phyloP scores from a whole-genome alignment of 2,329 filamentous ascomycete species.

The Hypoxylon sp. region DNA sequence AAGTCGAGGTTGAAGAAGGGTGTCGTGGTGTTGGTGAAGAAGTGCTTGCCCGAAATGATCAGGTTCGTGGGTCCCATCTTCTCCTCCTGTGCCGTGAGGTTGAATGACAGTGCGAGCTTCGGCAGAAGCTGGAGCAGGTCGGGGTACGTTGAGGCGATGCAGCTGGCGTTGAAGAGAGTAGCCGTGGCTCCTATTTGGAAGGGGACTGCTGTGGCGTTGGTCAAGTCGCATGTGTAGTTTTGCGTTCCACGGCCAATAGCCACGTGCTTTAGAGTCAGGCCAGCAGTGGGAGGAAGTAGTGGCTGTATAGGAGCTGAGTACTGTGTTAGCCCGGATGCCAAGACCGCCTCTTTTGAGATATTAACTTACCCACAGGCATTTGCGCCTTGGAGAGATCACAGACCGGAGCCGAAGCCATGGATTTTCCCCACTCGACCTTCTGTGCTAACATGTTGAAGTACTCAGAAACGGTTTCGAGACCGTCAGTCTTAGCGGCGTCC shows the following conservation, averaged over 20 bases:
- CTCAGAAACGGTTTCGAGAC: slow-evolving; percentile 65
- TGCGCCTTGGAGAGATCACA: slow-evolving; percentile 70
- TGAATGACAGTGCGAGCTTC: slow-evolving; percentile 76
- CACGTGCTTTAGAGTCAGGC: slow-evolving; percentile 79
- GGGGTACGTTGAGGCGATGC: slow-evolving; percentile 79
- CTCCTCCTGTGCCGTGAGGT: slow-evolving; percentile 61
- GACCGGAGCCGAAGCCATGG: slow-evolving; percentile 59
- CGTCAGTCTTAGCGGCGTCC: slow-evolving; percentile 58
- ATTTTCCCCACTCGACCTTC: slow-evolving; percentile 67
- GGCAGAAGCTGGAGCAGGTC: slow-evolving; percentile 76
- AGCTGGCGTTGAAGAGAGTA: slow-evolving; percentile 89
- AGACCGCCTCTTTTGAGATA: background rate
- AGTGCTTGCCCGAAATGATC: slow-evolving; percentile 82
- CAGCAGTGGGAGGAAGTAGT: slow-evolving; percentile 73
- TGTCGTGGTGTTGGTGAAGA: slow-evolving; percentile 78
- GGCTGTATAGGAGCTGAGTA: slow-evolving; percentile 65
- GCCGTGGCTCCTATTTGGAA: slow-evolving; percentile 81
- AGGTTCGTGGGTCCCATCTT: slow-evolving; percentile 71
- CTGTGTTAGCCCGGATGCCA: slow-evolving; percentile 48
- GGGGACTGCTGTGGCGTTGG: slow-evolving; percentile 73
- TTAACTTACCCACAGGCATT: slow-evolving; percentile 65
- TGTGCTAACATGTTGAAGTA: slow-evolving; percentile 73
- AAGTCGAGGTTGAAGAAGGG: slow-evolving; percentile 87
- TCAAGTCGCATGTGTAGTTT: slow-evolving; percentile 88
- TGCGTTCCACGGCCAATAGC: slow-evolving; percentile 90